Conservation (phyloP, 495 filamentous ascomycete species). For the Aspergillus saccharolyticus region DNA sequence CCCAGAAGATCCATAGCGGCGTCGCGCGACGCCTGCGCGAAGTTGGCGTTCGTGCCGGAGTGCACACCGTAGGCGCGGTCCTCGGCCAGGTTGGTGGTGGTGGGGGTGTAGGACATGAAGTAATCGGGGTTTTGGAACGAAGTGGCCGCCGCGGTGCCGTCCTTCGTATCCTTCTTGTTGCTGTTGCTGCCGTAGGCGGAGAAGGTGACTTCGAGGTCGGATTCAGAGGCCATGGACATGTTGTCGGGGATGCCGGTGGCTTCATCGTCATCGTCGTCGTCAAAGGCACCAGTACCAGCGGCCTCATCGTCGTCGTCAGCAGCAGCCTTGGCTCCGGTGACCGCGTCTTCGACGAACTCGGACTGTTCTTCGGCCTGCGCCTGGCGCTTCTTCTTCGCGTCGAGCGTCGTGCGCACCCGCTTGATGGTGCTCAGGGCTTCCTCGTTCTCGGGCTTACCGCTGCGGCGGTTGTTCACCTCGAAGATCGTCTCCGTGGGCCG, state of each 20-base stretch:
- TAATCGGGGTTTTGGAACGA: conserved; percentile 77
- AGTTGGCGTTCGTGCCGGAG: conserved; percentile 67
- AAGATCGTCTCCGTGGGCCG: conserved; percentile 91
- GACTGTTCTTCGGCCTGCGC: conserved; percentile 28
- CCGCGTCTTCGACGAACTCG: conserved; percentile 25
- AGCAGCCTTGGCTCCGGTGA: conserved; percentile 19
- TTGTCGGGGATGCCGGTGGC: conserved; percentile 46
- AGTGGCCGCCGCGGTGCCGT: conserved; percentile 27
- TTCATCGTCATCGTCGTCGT: conserved; percentile 31
- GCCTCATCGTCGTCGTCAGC: conserved; percentile 27
- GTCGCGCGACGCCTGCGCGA: conserved; percentile 74
- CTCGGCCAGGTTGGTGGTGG: conserved; percentile 69
- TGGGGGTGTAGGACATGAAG: conserved; percentile 93
- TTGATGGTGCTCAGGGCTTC: conserved; percentile 80
- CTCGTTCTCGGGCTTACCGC: conserved; percentile 45
- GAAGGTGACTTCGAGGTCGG: conserved; percentile 80
- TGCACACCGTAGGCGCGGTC: conserved; percentile 89
- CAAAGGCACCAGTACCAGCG: neutral
- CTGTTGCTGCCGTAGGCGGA: conserved; percentile 48
- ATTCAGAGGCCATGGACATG: conserved; percentile 64
- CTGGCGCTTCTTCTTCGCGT: conserved; percentile 36
- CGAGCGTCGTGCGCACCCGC: conserved; percentile 52
- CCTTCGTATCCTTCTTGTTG: conserved; percentile 30
- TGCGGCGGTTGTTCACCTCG: conserved; percentile 73
- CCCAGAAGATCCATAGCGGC: conserved; percentile 84